These are phyloP conservation scores for Fusarium nelsonii DNA, from an alignment of 2,329 filamentous ascomycete genomes.

Conservation along the genomic window DNA sequence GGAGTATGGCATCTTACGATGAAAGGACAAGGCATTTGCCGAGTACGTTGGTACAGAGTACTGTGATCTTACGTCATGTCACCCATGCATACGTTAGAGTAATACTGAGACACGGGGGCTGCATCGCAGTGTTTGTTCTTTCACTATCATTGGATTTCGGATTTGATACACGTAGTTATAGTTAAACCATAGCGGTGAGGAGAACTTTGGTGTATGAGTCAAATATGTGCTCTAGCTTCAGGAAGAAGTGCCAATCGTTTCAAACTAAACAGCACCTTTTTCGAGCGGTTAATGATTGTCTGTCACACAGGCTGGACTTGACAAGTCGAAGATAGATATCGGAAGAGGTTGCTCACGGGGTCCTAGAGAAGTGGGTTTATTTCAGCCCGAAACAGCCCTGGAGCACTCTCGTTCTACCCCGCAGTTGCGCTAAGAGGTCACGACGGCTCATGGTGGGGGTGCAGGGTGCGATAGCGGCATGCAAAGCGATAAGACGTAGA, in stretches of 20 bases:
- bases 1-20: too few species aligned
- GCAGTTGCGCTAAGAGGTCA: slow-evolving; percentile 44
- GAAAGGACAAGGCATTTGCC: too few species aligned
- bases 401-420: slow-evolving; percentile 37
- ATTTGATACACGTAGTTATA: slow-evolving; percentile 1
- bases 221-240: slow-evolving; percentile 2
- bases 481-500: slow-evolving; percentile 35
- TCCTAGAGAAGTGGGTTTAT: slow-evolving; percentile 32
- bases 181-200: slow-evolving; percentile 23
- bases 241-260: background rate
- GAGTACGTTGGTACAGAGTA: background rate
- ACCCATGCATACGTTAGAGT: slow-evolving; percentile 1
- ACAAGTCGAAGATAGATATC: slow-evolving; percentile 17
- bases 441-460: slow-evolving; percentile 41
- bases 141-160: background rate
- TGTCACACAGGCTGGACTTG: slow-evolving; percentile 13
- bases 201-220: background rate
- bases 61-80: slow-evolving; percentile 33
- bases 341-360: slow-evolving; percentile 42
- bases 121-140: slow-evolving; percentile 1
- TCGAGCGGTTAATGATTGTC: slow-evolving; percentile 20
- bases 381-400: slow-evolving; percentile 28
- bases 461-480: slow-evolving; percentile 41
- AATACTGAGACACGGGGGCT: slow-evolving; percentile 16
- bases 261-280: slow-evolving; percentile 7